phyloP scores from a whole-genome alignment of 2,329 filamentous ascomycete genomes.

The Chaetothyriales sp. region DNA sequence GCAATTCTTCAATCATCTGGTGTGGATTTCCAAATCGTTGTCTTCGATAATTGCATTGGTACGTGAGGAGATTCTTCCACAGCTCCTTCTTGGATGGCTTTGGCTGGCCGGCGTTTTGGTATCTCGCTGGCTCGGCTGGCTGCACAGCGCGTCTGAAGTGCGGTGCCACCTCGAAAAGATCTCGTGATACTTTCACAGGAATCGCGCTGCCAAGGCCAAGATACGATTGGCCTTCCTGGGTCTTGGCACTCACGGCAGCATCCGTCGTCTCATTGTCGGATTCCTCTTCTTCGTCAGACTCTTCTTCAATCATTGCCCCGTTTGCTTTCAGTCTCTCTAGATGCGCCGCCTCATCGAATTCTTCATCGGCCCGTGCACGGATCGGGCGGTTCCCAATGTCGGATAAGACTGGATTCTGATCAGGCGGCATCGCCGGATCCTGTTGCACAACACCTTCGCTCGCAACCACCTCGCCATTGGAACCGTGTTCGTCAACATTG shows the following conservation, averaged over 20 bases:
- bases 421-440: too few relatives aligned
- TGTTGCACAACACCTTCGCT: not conserved
- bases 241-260: not conserved
- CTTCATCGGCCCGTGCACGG: not conserved
- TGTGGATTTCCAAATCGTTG: constrained; percentile 11
- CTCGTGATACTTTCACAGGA: not conserved
- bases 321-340: constrained; percentile 5
- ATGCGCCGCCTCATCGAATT: constrained; percentile 3
- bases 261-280: constrained; percentile 1
- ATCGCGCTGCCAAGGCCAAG: not conserved
- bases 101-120: not conserved
- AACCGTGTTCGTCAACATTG: not conserved
- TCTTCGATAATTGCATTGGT: constrained; percentile 5
- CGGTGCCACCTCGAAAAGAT: constrained; percentile 1
- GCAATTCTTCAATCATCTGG: constrained; percentile 2
- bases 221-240: not conserved
- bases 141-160: not conserved
- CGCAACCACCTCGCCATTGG: not conserved
- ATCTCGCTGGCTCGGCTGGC: not conserved
- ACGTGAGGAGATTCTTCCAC: constrained; percentile 6
- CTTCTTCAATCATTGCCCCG: constrained; percentile 9
- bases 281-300: constrained; percentile 7
- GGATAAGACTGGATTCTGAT: not conserved
- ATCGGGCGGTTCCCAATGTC: not conserved
- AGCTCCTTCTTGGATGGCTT: constrained; percentile 7